Evolutionary conservation across 805 yeast species (phyloP), one percentile per base, ranked within the genome.

Genomic region (Dipodascopsis uninucleata): DNA sequence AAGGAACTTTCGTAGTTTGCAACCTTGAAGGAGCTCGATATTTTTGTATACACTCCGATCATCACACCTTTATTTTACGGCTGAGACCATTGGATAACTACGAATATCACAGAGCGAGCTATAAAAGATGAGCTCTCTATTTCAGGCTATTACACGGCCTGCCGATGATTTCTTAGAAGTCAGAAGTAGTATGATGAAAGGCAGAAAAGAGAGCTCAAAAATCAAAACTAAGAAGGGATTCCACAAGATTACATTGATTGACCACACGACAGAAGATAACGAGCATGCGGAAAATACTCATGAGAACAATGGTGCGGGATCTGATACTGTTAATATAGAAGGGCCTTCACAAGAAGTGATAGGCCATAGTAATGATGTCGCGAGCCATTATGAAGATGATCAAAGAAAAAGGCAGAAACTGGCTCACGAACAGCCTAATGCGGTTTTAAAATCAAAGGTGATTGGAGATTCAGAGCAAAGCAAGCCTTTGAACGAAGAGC

Each of bases 121-220:
- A n/a, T n/a, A n/a, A n/a, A n/a, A n/a, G n/a, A 49, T 49, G 53
- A 39, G 41, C 32, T 23, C 44, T n/a, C 24, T 49, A 5, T 45
- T 49, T 33, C 47, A 41, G 36, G 53, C 53, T 3, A 37, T 49
- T 42, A 49, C 44, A n/a, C 36, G 51, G 6, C 51, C 53, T n/a
- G 51, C 53, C 21, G 53, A 49, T 32, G 53, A 49, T 28, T 41
- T 49, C 31, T 34, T 28, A 18, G 50, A 44, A 16, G 48, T 36
- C 16, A 41, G 49, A 10, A 25, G n/a, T 25, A 20, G 45, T 18
- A 22, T 38, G 16, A 26, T 37, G 16, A 32, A 23, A 34, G 28
- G 43, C 35, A 21, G 18, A 22, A 8, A 38, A 3, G 23, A 26
- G 21, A 23, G 31, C n/a, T n/a, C n/a, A n/a, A n/a, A n/a, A n/a